Base-by-base conservation (phyloP, 345 rosid genomes). In the Microcos paniculata region DNA sequence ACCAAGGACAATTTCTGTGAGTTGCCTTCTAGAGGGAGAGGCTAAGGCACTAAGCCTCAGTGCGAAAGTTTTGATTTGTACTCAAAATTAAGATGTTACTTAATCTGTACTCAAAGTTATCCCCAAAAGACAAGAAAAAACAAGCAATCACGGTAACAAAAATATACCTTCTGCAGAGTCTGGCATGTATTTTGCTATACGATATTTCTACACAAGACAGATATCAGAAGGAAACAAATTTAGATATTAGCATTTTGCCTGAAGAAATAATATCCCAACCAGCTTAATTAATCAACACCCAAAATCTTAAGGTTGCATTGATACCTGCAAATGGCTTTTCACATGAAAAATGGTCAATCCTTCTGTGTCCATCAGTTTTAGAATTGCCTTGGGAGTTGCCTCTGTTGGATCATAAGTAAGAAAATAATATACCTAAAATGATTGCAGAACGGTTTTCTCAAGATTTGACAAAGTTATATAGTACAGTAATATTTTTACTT, bases 281-380 rank as follows among this genome's bases (percentile, higher is more conserved):
- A 15, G 16, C 16, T n/a, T 31, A 40, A 24, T 10, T 12, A 45
- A 24, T 48, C 56, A 56, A 40, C 1, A 28, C 0, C 26, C 51
- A 21, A 46, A 13, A 55, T 13, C 43, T 3, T 0, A 15, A 5
- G 21, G 4, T 28, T 70, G 19, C 23, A 71, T n/a, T 24, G 61
- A 43, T 51, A 92, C 94, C 93, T 95, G 99, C 89, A 96, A 82
- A 76, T 93, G 99, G 81, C 99, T 93, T 86, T 96, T 96, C 6
- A 96, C 94, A 85, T 96, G 99, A 78, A 92, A 96, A 73, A 96
- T 93, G 35, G 99, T 92, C 78, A 96, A 83, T 72, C 94, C 97
- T 55, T 91, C 91, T 0, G 89, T 87, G 66, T 90, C 94, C 99
- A 96, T 96, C 69, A 92, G 86, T 92, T 88, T 92, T 80, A 96